Percentiles rank a stretch among this genome's conserved stretches.
These are phyloP conservation scores for Goniomonas avonlea DNA, from an alignment of 78 protist species.

Conservation along the genomic window DNA sequence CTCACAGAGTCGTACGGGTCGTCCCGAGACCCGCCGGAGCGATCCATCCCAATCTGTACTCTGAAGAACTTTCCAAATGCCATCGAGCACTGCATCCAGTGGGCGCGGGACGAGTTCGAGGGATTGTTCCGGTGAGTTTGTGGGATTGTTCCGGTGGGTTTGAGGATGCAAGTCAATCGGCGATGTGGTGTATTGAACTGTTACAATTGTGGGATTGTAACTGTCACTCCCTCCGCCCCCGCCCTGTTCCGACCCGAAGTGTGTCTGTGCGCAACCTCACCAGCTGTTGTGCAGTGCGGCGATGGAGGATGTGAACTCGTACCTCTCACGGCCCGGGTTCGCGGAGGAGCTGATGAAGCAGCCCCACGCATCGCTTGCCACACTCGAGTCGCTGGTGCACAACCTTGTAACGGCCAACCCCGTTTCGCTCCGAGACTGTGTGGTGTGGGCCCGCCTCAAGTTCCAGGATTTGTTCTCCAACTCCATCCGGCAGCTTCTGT, in stretches of 20 bases:
- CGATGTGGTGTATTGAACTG: no score
- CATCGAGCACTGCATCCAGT: constrained; percentile 56
- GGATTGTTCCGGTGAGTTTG: constrained; percentile 71
- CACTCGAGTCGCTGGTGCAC: constrained; percentile 39
- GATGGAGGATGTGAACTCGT: constrained; percentile 66
- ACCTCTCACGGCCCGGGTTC: constrained; percentile 51
- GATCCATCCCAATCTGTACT: constrained; percentile 60
- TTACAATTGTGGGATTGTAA: no score
- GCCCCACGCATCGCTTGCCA: constrained; percentile 28
- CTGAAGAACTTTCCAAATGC: constrained; percentile 61
- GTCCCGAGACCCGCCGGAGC: constrained; percentile 70
- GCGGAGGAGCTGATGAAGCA: constrained; percentile 30
- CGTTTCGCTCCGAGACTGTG: constrained; percentile 75
- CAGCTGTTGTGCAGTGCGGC: neutral
- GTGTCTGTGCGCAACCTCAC: no score
- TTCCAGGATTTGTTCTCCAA: constrained; percentile 80
- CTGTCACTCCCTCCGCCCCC: no score
- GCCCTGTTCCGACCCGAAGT: no score
- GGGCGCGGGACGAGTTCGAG: constrained; percentile 61
- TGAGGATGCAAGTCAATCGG: no score
- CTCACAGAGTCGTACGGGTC: constrained; percentile 64
- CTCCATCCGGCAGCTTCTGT: constrained; percentile 78
- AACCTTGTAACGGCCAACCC: constrained; percentile 50
- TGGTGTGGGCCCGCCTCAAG: constrained; percentile 84
- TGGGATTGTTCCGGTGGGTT: no score